Conservation (phyloP, 2,329 filamentous ascomycete genomes). For the Aaosphaeria arxii region DNA sequence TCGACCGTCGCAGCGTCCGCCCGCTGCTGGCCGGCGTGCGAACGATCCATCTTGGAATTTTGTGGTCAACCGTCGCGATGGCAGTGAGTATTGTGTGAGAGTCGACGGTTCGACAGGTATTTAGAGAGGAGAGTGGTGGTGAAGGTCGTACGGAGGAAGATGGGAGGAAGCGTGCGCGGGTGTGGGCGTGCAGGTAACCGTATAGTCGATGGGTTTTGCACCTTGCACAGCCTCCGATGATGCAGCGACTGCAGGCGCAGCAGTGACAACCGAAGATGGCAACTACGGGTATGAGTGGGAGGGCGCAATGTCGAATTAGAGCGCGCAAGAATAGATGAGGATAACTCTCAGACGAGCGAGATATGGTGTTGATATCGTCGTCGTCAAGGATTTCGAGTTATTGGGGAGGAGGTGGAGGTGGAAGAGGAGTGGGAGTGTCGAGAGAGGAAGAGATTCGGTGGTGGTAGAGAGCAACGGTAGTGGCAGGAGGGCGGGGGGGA, state of each 20-base stretch:
- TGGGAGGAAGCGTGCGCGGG: not conserved
- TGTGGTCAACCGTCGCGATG: slow-evolving; percentile 4
- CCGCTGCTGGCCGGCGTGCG: slow-evolving; percentile 27
- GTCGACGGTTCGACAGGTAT: no score
- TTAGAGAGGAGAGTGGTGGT: not conserved
- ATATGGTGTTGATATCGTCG: not conserved
- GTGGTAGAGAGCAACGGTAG: no score
- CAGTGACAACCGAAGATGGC: no score
- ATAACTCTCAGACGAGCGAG: no score
- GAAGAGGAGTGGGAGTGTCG: not conserved
- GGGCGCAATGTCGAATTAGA: no score
- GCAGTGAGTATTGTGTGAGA: not conserved
- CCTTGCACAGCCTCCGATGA: no score
- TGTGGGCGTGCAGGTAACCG: not conserved
- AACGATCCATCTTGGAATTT: slow-evolving; percentile 31
- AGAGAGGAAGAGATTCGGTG: no score
- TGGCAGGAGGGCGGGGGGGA: no score
- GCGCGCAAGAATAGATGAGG: no score
- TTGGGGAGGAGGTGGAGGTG: not conserved
- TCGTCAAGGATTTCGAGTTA: not conserved
- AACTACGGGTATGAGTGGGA: no score
- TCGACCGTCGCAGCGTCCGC: slow-evolving; percentile 20
- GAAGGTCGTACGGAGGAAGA: not conserved
- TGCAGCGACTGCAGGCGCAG: no score
- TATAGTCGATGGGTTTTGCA: no score